phyloP scores from a whole-genome alignment of 2,329 filamentous ascomycete genomes.

The Amauroascus verrucosus region DNA sequence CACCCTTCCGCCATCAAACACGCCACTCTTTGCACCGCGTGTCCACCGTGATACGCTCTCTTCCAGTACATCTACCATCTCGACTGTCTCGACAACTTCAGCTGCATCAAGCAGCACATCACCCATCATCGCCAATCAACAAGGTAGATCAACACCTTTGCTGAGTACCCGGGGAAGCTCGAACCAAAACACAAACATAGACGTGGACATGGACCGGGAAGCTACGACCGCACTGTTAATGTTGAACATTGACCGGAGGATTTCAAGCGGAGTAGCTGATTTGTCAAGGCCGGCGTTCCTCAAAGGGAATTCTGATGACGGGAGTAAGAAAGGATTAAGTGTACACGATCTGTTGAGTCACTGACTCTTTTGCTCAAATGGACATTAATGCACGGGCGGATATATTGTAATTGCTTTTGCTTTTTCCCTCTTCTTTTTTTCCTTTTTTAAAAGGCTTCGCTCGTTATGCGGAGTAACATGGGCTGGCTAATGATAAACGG shows the following conservation, averaged over 20 bases:
- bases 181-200: constrained; percentile 32
- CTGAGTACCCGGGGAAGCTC: constrained; percentile 8
- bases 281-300: constrained; percentile 11
- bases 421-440: too few relatives aligned
- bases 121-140: constrained; percentile 10
- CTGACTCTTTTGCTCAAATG: constrained; percentile 20
- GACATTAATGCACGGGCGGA: neutral
- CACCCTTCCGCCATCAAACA: constrained; percentile 21
- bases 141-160: constrained; percentile 14
- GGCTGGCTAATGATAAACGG: neutral
- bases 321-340: constrained; percentile 41
- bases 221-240: constrained; percentile 79
- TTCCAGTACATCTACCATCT: constrained; percentile 13
- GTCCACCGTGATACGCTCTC: constrained; percentile 7
- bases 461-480: too few relatives aligned
- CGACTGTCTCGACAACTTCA: constrained; percentile 14
- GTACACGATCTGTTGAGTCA: constrained; percentile 47
- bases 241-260: constrained; percentile 68
- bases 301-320: constrained; percentile 11
- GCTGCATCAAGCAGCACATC: constrained; percentile 12
- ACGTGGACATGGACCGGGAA: constrained; percentile 58
- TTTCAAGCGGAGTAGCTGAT: constrained; percentile 15
- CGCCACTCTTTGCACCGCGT: neutral
- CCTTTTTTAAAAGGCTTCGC: neutral
- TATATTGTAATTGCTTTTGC: neutral